Evolutionary conservation across 1,139 yeast genomes (phyloP).

Genomic region (Candida labiduridarum): DNA sequence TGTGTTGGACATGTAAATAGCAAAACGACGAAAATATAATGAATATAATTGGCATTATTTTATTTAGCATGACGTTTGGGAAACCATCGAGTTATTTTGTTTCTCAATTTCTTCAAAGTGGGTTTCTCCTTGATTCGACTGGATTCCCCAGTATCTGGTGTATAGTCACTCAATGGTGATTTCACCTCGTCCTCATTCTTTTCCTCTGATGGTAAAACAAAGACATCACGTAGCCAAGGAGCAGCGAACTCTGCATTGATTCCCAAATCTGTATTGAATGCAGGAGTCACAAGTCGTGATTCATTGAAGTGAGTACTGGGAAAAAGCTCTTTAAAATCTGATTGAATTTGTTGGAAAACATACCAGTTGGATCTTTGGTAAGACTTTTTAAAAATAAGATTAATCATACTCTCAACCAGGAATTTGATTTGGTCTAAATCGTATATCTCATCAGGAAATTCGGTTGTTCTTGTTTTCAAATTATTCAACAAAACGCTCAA

Average conservation of each 20-base stretch:
- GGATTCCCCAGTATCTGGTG: background rate
- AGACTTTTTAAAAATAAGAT: background rate
- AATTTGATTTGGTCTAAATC: background rate
- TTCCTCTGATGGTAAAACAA: background rate
- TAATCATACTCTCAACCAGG: constrained; percentile 3
- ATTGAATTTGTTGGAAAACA: constrained; percentile 6
- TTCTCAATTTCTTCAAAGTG: background rate
- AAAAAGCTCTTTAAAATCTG: constrained; percentile 8
- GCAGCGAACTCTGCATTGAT: background rate
- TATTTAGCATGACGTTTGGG: background rate
- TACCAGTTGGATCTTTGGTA: constrained; percentile 5
- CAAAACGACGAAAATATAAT: background rate
- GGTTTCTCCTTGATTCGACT: background rate
- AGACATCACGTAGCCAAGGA: constrained; percentile 5
- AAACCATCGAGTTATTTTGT: background rate
- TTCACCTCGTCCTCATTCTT: constrained; percentile 2
- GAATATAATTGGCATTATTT: background rate
- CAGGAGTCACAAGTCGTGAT: constrained; percentile 7
- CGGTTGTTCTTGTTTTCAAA: background rate
- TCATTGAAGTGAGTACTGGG: constrained; percentile 1
- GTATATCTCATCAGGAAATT: background rate
- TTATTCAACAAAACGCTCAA: constrained; percentile 2
- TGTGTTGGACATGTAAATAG: constrained; percentile 4
- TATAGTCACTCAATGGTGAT: background rate
- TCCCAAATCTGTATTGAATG: background rate